Evolutionary conservation across 1,284 basidiomycete genomes (phyloP), one percentile per base, ranked within the genome.

Genomic region (Rhodotorula sp.): DNA sequence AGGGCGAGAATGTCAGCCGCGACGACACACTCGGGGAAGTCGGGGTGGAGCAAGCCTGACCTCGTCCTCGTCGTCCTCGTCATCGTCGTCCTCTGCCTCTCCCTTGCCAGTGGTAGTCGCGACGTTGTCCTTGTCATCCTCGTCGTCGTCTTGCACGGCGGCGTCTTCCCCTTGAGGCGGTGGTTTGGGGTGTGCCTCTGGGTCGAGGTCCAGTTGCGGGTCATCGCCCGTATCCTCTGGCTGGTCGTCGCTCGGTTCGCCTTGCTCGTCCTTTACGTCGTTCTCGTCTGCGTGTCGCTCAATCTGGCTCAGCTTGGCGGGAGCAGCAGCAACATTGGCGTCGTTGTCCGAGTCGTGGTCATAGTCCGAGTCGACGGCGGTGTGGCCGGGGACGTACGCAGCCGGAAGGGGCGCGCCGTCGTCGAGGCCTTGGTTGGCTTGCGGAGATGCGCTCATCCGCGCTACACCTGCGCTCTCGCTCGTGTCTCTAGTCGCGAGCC

Each of bases 221-320:
- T 77, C 76, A 18, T 75, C 74, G 24, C 71, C 71, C 6, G 70
- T 59, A 30, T 71, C 72, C 64, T 68, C 69, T 26, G 70, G 70
- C 63, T 76, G 77, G 53, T 77, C 75, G 22, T 76, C 77, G 26
- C 74, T 70, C 1, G 73, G 65, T n/a, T 67, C 68, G 37, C 78
- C 78, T 48, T 76, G 65, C 18, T 74, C 79, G 4, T 87, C 87
- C 4, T 87, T 86, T 0, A 86, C 83, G 42, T 87, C 85, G 77
- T 87, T 78, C 69, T 83, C 78, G 61, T 84, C 83, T 10, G 80
- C 80, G 4, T 79, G 78, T 14, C 78, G 77, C 2, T 78, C 77
- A n/a, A 77, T 75, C 15, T 54, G 53, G 14, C 53, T 79, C 79
- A 22, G 73, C 60, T 44, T 70, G 54, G 55, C 55, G 20, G 42